Percentiles rank a stretch among this genome's conserved stretches.
Evolutionary conservation across 225 moss, liverwort and hornwort species (phyloP).

Genomic region (Polytrichum commune): DNA sequence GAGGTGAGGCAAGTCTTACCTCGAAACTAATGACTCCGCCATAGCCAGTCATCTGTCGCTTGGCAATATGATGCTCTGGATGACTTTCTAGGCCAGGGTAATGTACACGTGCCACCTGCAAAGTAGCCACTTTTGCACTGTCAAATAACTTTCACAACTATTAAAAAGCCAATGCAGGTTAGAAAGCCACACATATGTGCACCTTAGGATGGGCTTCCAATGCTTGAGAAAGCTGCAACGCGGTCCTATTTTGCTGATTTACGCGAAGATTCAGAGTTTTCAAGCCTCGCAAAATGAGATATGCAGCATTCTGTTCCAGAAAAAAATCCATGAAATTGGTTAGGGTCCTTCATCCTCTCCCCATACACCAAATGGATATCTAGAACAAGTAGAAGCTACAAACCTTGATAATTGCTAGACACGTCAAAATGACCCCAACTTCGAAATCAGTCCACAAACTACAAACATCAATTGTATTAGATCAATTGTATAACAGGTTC

Average conservation of each 20-base stretch:
- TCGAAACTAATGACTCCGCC: conserved; percentile 99
- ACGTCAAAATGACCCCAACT: not conserved
- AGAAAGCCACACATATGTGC: not conserved
- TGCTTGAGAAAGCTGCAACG: conserved; percentile 60
- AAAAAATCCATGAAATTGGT: conserved; percentile 5
- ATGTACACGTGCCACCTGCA: conserved; percentile 94
- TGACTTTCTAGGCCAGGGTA: conserved; percentile 99
- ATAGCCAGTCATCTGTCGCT: conserved; percentile 95
- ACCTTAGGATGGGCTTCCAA: conserved; percentile 92
- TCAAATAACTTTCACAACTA: not conserved
- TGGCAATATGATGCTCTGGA: conserved; percentile 96
- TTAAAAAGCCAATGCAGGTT: not conserved
- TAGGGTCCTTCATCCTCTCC: not conserved
- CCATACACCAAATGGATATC: not conserved
- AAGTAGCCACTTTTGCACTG: not conserved
- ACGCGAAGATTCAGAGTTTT: conserved; percentile 95
- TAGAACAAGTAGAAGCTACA: no score
- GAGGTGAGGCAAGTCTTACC: conserved; percentile 29
- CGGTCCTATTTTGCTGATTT: conserved; percentile 79
- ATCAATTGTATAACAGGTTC: no score
- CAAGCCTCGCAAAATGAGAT: conserved; percentile 90
- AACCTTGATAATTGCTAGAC: not conserved
- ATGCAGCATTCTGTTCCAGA: conserved; percentile 84
- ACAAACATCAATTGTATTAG: not conserved
- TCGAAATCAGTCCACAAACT: not conserved